Evolutionary conservation across 768 basidiomycete species (phyloP).

Genomic region (Tulasnella sp.): DNA sequence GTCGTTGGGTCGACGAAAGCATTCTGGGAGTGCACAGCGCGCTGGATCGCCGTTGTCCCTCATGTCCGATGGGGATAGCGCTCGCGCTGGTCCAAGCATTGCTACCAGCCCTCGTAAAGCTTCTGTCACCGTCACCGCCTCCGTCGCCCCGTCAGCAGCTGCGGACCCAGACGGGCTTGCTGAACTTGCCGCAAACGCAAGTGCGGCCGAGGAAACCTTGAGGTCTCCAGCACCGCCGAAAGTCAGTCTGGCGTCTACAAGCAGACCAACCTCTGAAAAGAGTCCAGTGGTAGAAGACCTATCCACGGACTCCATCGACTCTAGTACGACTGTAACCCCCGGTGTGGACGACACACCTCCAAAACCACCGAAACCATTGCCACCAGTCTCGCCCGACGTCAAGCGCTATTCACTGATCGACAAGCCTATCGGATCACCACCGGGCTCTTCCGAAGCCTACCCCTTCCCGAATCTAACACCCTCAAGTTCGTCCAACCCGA

Average conservation of each 20-base stretch:
- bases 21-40: constrained; percentile 1
- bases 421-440: constrained; percentile 34
- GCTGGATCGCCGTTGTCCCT: not conserved
- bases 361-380: not conserved
- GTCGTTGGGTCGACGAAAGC: not conserved
- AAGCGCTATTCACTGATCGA: constrained; percentile 75
- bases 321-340: not conserved
- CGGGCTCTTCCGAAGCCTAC: not conserved
- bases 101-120: constrained; percentile 24
- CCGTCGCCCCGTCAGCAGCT: constrained; percentile 14
- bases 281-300: not conserved
- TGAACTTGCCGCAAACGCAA: constrained; percentile 1
- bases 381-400: constrained; percentile 48
- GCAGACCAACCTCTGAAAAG: not conserved
- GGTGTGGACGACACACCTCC: not conserved
- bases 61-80: constrained; percentile 3
- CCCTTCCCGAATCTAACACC: not conserved
- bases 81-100: not conserved
- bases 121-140: constrained; percentile 44
- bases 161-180: not conserved
- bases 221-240: not conserved
- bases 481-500: not conserved
- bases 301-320: not conserved
- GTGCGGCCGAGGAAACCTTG: not conserved
- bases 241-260: not conserved